Conservation (phyloP, 768 basidiomycete species). For the Lanmaoa rubissima region DNA sequence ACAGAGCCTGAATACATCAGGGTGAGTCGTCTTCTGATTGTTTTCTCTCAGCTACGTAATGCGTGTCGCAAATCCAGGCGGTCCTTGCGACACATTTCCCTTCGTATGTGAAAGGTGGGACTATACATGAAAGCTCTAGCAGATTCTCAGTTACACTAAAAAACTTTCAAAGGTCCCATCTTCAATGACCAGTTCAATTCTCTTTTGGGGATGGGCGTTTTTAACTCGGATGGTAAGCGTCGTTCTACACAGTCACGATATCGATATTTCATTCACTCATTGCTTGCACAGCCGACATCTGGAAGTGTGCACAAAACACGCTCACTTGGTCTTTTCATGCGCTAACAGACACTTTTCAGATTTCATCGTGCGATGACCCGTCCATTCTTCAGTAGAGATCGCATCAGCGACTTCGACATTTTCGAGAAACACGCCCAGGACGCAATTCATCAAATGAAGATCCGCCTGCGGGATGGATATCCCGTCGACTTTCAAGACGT, state of each 20-base stretch:
- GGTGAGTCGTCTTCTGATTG: conserved; percentile 15
- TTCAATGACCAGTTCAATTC: conserved; percentile 25
- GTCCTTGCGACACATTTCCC: conserved; percentile 39
- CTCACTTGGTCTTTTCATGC: background rate
- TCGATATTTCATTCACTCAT: background rate
- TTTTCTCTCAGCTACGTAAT: background rate
- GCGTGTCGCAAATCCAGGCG: conserved; percentile 22
- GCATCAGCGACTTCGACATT: conserved; percentile 40
- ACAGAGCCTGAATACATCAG: conserved; percentile 41
- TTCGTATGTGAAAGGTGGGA: conserved; percentile 36
- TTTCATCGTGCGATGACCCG: conserved; percentile 44
- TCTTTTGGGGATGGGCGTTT: conserved; percentile 38
- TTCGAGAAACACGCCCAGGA: conserved; percentile 38
- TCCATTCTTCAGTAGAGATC: conserved; percentile 41
- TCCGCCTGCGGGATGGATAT: conserved; percentile 34
- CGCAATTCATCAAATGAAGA: conserved; percentile 34
- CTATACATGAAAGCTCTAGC: background rate
- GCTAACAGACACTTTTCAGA: conserved; percentile 18
- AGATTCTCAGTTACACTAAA: background rate
- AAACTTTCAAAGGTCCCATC: conserved; percentile 19
- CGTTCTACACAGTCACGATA: background rate
- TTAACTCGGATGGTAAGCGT: conserved; percentile 39
- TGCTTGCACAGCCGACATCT: conserved; percentile 29
- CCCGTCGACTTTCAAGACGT: conserved; percentile 46
- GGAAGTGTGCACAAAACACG: conserved; percentile 33